Base-by-base conservation (phyloP, 2,329 filamentous ascomycete genomes). In the Epichloe gansuensis region DNA sequence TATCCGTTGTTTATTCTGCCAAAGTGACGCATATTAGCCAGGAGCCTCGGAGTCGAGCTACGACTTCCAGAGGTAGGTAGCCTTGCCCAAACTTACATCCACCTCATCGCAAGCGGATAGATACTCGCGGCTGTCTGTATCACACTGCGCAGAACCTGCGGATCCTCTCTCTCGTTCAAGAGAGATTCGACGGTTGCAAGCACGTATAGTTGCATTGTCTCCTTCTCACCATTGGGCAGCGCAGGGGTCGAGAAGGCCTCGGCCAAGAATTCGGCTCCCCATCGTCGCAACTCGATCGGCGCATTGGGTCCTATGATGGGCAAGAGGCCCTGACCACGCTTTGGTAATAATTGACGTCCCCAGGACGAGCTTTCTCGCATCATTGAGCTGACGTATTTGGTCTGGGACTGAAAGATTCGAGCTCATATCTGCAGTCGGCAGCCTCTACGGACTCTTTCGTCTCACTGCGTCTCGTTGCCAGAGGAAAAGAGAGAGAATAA, bases 231-330 rank as follows among this genome's bases (percentile, higher is more conserved):
- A 54, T 81, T 75, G 21, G 84, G 74, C 61, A 97, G 76, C 23
- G 86, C 82, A n/a, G 94, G 93, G 55, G 88, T 94, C 53, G 93
- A 86, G 71, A 98, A 97, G 2, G 91, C 90, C 73, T 98, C 93
- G 53, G 91, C 90, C 44, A 98, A 76, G 65, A 98, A 98, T 56
- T 96, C 91, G 57, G 91, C 85, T 28, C 91, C 93, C 93, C 93
- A 98, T 85, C 91, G 77, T 69, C 90, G 86, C 62, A 97, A 74
- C 69, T 95, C 88, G 53, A 95, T 71, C 56, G 81, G 78, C 57
- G 88, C 79, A 58, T 78, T 76, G 50, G 86, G 81, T 55, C 85
- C 83, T 68, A 96, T 87, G 62, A 97, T 91, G 52, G 91, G 90
- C n/a, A 97, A 74, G 57, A 97, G 89, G 47, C 89, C 90, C 88